phyloP scores from a whole-genome alignment of 148 eudicot species.

The Fallopia convolvulus region DNA sequence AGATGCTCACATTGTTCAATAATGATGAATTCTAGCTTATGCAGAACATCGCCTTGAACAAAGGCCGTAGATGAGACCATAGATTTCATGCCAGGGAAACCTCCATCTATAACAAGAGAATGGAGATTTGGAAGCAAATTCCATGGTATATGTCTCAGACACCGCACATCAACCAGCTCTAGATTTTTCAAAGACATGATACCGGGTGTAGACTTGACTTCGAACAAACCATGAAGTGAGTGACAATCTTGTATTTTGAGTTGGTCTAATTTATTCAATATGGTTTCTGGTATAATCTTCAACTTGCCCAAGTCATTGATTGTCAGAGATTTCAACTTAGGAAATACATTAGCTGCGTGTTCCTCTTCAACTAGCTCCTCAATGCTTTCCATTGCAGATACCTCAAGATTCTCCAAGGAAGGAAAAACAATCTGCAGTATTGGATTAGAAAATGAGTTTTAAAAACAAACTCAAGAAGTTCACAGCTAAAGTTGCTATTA shows the following conservation, averaged over 20 bases:
- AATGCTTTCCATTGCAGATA: background rate
- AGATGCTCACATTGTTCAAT: constrained; percentile 5
- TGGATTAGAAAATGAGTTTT: background rate
- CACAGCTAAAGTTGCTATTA: background rate
- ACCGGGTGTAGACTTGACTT: background rate
- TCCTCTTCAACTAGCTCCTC: background rate
- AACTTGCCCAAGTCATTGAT: background rate
- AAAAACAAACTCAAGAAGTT: background rate
- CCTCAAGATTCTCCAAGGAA: background rate
- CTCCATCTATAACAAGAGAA: background rate
- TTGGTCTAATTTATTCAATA: background rate
- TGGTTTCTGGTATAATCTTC: background rate
- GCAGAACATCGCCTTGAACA: background rate
- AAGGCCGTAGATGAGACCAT: background rate
- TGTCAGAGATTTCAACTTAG: background rate
- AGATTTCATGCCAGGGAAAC: background rate
- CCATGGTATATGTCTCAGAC: background rate
- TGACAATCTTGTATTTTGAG: background rate
- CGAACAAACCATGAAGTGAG: constrained; percentile 5
- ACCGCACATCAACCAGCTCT: background rate
- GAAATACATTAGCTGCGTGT: background rate
- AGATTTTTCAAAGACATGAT: background rate
- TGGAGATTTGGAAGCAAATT: background rate
- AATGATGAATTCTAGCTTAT: background rate
- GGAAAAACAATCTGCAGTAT: background rate